phyloP scores from a whole-genome alignment of 2,329 filamentous ascomycete species.

The Sordariomycetes sp. region DNA sequence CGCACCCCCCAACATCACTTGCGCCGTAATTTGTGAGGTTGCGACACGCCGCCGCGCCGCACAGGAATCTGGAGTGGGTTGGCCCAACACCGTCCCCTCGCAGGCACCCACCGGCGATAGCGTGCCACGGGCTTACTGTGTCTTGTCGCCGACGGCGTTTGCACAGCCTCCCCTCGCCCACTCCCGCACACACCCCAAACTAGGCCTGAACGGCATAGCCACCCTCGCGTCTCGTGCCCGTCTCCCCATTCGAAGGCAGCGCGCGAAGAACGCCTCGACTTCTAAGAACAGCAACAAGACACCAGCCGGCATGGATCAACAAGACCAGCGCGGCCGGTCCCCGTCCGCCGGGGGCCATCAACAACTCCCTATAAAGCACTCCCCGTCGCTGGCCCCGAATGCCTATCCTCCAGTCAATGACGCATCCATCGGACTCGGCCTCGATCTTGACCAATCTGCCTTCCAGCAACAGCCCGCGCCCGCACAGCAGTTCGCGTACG shows the following conservation, averaged over 20 bases:
- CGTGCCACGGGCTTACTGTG: neutral
- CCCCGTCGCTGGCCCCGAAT: slow-evolving; percentile 49
- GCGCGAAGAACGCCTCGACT: slow-evolving; percentile 3
- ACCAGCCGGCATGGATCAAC: slow-evolving; percentile 24
- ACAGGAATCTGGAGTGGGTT: neutral
- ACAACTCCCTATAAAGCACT: slow-evolving; percentile 54
- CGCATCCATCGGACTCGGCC: slow-evolving; percentile 32
- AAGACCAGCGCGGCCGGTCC: slow-evolving; percentile 39
- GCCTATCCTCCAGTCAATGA: slow-evolving; percentile 36
- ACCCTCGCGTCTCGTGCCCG: slow-evolving; percentile 1
- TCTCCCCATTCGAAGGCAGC: slow-evolving; percentile 2
- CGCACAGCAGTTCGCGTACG: slow-evolving; percentile 7
- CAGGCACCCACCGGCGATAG: neutral
- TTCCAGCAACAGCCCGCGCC: slow-evolving; percentile 21
- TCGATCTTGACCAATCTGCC: slow-evolving; percentile 40
- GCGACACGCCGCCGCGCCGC: neutral
- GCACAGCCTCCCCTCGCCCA: slow-evolving; percentile 5
- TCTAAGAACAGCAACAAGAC: slow-evolving; percentile 6
- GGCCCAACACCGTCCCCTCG: neutral
- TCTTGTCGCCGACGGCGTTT: neutral
- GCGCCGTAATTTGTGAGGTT: neutral
- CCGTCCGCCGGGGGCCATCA: slow-evolving; percentile 41
- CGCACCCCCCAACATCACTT: neutral
- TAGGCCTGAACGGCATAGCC: slow-evolving; percentile 2
- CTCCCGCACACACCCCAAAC: neutral